These are phyloP conservation scores for Citrus mangshanensis DNA, from an alignment of 345 rosid species.

Conservation along the genomic window DNA sequence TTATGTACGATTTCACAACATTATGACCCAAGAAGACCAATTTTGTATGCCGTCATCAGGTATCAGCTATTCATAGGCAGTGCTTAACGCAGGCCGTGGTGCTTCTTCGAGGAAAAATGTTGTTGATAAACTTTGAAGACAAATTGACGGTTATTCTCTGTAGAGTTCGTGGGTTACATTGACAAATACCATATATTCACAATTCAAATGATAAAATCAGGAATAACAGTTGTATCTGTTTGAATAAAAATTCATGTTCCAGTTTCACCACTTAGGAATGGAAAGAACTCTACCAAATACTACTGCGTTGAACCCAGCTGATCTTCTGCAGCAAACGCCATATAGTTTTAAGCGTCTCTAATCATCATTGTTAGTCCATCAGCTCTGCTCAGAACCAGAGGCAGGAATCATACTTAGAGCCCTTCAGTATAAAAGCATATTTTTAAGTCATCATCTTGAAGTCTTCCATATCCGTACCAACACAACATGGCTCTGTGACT, in stretches of 20 bases:
- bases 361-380: neutral
- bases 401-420: conserved; percentile 68
- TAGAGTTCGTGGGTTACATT: neutral
- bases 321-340: neutral
- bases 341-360: neutral
- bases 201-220: too few species aligned
- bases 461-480: conserved; percentile 78
- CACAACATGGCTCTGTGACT: neutral
- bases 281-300: too few species aligned
- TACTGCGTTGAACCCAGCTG: too few species aligned
- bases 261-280: neutral
- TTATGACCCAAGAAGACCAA: too few species aligned
- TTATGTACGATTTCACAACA: too few species aligned
- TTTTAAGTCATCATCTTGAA: conserved; percentile 62
- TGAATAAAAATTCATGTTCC: too few species aligned
- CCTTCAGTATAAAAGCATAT: conserved; percentile 60
- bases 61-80: too few species aligned
- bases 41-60: too few species aligned
- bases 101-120: too few species aligned
- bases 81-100: too few species aligned
- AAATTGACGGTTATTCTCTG: too few species aligned
- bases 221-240: neutral
- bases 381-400: conserved; percentile 13
- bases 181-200: neutral
- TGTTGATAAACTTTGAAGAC: too few species aligned